Evolutionary conservation across 2,329 filamentous ascomycete species (phyloP).

Genomic region (Beauveria sp.): DNA sequence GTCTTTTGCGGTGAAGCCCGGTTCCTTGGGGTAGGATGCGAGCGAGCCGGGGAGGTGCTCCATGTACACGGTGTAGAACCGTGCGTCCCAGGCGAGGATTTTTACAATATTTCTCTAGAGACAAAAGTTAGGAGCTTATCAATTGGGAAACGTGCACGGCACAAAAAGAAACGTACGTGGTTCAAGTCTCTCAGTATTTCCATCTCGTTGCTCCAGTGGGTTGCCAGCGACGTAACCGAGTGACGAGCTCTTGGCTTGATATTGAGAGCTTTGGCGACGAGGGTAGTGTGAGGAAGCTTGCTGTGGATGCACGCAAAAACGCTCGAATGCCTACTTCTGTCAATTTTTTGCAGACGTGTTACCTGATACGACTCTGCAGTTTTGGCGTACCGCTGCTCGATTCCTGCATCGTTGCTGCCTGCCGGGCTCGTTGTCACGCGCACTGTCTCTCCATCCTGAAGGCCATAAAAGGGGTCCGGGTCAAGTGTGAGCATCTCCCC

Average conservation of each 20-base stretch:
- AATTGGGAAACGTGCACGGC: too few relatives aligned
- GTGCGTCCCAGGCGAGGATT: not conserved
- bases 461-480: not conserved
- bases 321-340: not conserved
- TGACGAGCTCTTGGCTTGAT: not conserved
- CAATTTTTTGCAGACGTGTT: not conserved
- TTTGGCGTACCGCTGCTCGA: not conserved
- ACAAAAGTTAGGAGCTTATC: too few relatives aligned
- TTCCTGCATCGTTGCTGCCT: not conserved
- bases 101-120: not conserved
- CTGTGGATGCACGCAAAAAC: conserved; percentile 6
- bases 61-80: conserved; percentile 1
- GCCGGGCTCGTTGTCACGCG: not conserved
- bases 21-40: not conserved
- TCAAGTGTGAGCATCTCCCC: not conserved
- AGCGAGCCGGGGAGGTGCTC: conserved; percentile 3
- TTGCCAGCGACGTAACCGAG: not conserved
- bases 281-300: not conserved
- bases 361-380: not conserved
- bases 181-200: not conserved
- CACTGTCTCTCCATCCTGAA: not conserved
- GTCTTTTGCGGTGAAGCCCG: not conserved
- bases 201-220: not conserved
- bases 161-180: not conserved
- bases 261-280: conserved; percentile 6